phyloP scores from a whole-genome alignment of 768 basidiomycete species.

The Amanita pallidorosea region DNA sequence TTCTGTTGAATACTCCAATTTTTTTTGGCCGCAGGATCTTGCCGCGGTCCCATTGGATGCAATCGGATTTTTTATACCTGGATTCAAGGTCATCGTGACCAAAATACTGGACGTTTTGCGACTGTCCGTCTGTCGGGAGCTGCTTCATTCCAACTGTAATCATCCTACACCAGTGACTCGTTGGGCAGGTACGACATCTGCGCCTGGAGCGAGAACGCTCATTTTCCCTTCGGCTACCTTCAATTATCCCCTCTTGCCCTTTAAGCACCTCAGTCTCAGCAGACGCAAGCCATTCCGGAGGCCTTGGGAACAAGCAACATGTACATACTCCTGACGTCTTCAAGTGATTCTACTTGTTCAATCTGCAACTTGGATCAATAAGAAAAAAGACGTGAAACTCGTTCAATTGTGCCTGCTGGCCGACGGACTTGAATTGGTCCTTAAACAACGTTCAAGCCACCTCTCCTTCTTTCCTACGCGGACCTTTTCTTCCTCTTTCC shows the following conservation, averaged over 20 bases:
- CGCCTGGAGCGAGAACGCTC: slow-evolving; percentile 30
- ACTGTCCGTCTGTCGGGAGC: slow-evolving; percentile 28
- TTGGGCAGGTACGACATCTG: slow-evolving; percentile 39
- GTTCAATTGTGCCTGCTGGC: slow-evolving; percentile 41
- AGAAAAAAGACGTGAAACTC: slow-evolving; percentile 56
- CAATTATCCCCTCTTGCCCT: neutral
- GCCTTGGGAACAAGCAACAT: slow-evolving; percentile 48
- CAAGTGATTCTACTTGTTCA: slow-evolving; percentile 41
- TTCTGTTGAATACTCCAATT: slow-evolving; percentile 34
- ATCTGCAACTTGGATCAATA: slow-evolving; percentile 47
- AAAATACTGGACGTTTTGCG: no score
- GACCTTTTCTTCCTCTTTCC: slow-evolving; percentile 10
- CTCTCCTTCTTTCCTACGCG: slow-evolving; percentile 9
- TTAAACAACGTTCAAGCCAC: neutral
- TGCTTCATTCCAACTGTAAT: slow-evolving; percentile 49
- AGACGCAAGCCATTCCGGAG: slow-evolving; percentile 22
- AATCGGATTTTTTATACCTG: no score
- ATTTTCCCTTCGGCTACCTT: slow-evolving; percentile 16
- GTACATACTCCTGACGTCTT: slow-evolving; percentile 48
- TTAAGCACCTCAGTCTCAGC: slow-evolving; percentile 13
- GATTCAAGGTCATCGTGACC: no score
- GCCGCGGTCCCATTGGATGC: no score
- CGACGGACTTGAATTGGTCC: slow-evolving; percentile 11
- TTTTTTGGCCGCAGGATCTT: no score
- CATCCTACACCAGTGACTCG: slow-evolving; percentile 29